A percentile compares a stretch with the other conserved stretches of the same genome.
Evolutionary conservation across 2,329 filamentous ascomycete species (phyloP).

Genomic region (Alternaria atra): DNA sequence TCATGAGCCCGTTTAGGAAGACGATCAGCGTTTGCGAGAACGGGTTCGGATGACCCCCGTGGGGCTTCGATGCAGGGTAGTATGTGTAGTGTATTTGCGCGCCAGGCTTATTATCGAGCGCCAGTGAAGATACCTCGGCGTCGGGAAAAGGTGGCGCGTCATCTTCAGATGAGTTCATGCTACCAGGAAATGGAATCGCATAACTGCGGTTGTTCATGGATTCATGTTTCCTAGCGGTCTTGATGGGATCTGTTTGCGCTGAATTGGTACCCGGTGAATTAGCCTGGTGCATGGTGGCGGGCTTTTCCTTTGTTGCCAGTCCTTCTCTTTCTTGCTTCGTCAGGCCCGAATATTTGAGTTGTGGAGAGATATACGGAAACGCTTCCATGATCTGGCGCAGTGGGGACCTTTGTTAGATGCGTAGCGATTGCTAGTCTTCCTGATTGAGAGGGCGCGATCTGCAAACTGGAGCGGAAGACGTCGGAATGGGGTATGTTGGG

Average conservation of each 20-base stretch:
- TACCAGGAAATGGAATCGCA: constrained; percentile 25
- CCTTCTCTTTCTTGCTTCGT: constrained; percentile 20
- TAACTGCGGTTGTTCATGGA: constrained; percentile 15
- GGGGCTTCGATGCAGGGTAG: constrained; percentile 41
- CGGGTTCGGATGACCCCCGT: constrained; percentile 37
- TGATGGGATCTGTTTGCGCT: constrained; percentile 13
- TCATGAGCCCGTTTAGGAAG: constrained; percentile 57
- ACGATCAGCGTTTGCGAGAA: constrained; percentile 52
- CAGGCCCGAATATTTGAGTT: constrained; percentile 14
- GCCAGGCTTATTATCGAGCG: constrained; percentile 40
- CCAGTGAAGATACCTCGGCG: constrained; percentile 39
- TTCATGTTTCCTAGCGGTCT: constrained; percentile 11
- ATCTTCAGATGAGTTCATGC: constrained; percentile 36
- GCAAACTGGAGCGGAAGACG: constrained; percentile 12
- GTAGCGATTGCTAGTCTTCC: constrained; percentile 18
- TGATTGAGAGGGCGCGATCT: constrained; percentile 22
- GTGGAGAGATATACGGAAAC: constrained; percentile 15
- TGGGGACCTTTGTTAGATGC: neutral
- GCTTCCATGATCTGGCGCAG: constrained; percentile 14
- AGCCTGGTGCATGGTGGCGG: constrained; percentile 14
- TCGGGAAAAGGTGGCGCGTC: constrained; percentile 42
- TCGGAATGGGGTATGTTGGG: constrained; percentile 5
- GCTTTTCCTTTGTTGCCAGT: constrained; percentile 11
- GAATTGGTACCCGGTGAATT: constrained; percentile 26
- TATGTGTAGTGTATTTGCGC: constrained; percentile 48